Evolutionary conservation across 2,329 filamentous ascomycete genomes (phyloP).

Genomic region (Thielaviopsis euricoi): DNA sequence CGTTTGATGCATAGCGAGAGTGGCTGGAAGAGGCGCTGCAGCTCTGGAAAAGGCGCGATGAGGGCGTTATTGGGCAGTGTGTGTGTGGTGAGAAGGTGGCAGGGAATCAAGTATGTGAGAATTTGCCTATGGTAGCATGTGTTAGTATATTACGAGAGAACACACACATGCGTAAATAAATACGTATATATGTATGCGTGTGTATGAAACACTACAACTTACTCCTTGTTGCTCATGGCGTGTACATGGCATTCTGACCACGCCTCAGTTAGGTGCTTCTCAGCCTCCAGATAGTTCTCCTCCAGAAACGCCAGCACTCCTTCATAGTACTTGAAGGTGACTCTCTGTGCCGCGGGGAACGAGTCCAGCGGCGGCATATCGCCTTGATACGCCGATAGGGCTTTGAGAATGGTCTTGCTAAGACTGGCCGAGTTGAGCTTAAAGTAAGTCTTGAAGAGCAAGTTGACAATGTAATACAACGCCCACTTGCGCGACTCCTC

Average conservation of each 20-base stretch:
- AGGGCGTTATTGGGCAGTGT: slow-evolving; percentile 60
- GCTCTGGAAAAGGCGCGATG: slow-evolving; percentile 55
- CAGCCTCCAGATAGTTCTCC: slow-evolving; percentile 78
- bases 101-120: slow-evolving; percentile 86
- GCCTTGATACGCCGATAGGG: slow-evolving; percentile 55
- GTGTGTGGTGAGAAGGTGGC: slow-evolving; percentile 75
- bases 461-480: slow-evolving; percentile 84
- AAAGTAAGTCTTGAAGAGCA: slow-evolving; percentile 98
- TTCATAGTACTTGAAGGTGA: slow-evolving; percentile 93
- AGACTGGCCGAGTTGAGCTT: slow-evolving; percentile 81
- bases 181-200: too few relatives aligned
- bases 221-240: slow-evolving; percentile 67
- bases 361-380: slow-evolving; percentile 67
- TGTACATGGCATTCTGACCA: slow-evolving; percentile 65
- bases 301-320: slow-evolving; percentile 89
- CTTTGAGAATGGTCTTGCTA: slow-evolving; percentile 77
- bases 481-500: slow-evolving; percentile 95
- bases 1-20: slow-evolving; percentile 63
- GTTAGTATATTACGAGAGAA: too few relatives aligned
- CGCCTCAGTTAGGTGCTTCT: slow-evolving; percentile 63
- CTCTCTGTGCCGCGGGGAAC: slow-evolving; percentile 80
- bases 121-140: slow-evolving; percentile 34
- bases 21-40: slow-evolving; percentile 65
- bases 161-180: too few relatives aligned
- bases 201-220: too few relatives aligned